Conservation (phyloP, 768 basidiomycete genomes). For the Lactarius deliciosus region DNA sequence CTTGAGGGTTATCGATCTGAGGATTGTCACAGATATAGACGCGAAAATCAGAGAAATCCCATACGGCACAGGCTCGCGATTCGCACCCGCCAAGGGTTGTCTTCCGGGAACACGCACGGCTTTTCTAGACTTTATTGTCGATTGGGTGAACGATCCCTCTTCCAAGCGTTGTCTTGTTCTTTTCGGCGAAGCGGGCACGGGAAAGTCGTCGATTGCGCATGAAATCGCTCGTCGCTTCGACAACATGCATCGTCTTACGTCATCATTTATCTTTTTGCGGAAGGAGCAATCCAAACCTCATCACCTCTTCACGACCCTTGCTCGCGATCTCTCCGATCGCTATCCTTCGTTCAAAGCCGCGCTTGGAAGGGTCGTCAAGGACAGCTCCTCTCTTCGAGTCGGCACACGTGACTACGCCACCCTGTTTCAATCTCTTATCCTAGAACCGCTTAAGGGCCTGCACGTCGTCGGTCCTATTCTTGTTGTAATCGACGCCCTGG, state of each 20-base stretch:
- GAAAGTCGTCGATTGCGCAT: background rate
- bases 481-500: background rate
- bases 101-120: background rate
- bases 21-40: background rate
- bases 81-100: background rate
- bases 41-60: background rate
- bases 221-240: background rate
- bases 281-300: background rate
- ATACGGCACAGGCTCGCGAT: conserved; percentile 1
- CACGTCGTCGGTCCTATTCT: background rate
- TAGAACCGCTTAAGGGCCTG: background rate
- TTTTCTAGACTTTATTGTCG: background rate
- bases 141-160: background rate
- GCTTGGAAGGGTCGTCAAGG: background rate
- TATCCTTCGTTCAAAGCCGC: background rate
- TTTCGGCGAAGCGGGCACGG: background rate
- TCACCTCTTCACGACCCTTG: conserved; percentile 1
- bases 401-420: background rate
- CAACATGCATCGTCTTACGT: background rate
- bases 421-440: background rate
- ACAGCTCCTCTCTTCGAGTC: background rate
- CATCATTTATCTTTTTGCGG: background rate
- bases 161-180: background rate
- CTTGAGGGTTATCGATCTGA: background rate
- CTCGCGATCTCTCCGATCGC: background rate